Percentiles rank a stretch among this genome's conserved stretches.
These are phyloP conservation scores for Xylaria longipes DNA, from an alignment of 495 filamentous ascomycete genomes.

Conservation along the genomic window DNA sequence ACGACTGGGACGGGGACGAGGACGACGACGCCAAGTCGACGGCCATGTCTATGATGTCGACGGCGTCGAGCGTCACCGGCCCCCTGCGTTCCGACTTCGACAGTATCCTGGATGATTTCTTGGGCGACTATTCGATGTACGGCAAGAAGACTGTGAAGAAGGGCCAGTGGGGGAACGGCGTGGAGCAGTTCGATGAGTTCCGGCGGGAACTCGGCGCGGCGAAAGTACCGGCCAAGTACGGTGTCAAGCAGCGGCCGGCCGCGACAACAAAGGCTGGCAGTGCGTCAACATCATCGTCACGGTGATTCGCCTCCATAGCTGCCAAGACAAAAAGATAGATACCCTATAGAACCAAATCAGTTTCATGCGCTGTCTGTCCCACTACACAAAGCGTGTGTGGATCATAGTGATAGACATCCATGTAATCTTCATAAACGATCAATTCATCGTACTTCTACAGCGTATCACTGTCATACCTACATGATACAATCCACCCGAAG, in stretches of 20 bases:
- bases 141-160: constrained; percentile 86
- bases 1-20: constrained; percentile 54
- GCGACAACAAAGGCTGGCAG: constrained; percentile 18
- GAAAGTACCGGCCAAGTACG: constrained; percentile 46
- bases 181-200: constrained; percentile 91
- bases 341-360: constrained; percentile 23
- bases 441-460: constrained; percentile 42
- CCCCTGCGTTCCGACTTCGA: constrained; percentile 77
- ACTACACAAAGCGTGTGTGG: not conserved
- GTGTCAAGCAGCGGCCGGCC: constrained; percentile 23
- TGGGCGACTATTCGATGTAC: constrained; percentile 74
- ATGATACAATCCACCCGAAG: constrained; percentile 15
- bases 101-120: constrained; percentile 90
- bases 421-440: constrained; percentile 30
- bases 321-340: constrained; percentile 20
- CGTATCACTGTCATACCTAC: constrained; percentile 32
- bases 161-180: constrained; percentile 77
- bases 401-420: not conserved
- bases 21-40: constrained; percentile 48
- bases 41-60: constrained; percentile 53
- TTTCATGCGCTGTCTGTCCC: not conserved
- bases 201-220: constrained; percentile 81
- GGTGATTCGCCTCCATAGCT: constrained; percentile 30
- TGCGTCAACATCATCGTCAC: constrained; percentile 30
- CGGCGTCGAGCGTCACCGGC: constrained; percentile 60